Evolutionary conservation across 768 basidiomycete genomes (phyloP), one percentile per base, ranked within the genome.

Genomic region (Boletus edulis): DNA sequence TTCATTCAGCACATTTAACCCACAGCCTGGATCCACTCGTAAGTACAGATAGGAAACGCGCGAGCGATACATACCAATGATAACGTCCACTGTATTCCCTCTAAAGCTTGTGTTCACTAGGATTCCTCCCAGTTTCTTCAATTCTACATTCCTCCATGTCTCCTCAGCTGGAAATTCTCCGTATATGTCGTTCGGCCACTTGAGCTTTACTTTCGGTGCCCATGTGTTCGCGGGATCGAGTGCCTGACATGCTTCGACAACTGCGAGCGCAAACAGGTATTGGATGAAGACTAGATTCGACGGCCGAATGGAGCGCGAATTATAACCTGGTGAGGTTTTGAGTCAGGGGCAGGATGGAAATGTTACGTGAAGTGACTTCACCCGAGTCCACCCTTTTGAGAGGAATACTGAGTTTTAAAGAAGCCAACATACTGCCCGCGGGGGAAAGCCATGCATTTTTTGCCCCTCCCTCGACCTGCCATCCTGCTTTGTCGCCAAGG

Each of bases 131-230:
- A 98, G 74, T 71, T 99, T 98, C 71, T 81, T 86, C 54, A 72
- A 71, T 60, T 83, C 81, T 18, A 73, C 74, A 1, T 39, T 43
- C 18, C 34, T 56, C 34, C 27, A 6, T 6, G 49, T 13, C 5
- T 74, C 75, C 3, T 68, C 75, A 4, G 69, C 73, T 34, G 75
- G 83, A 39, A 78, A 75, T 39, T 84, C 78, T 2, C 85, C 89
- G 63, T 98, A 98, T 5, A 99, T 75, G 62, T 98, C 97, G 64
- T 98, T 98, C 18, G 96, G 97, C 97, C 97, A 98, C 70, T 98
- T 98, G 24, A 98, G 74, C 39, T 85, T 78, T 12, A 97, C 81
- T 14, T 76, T 76, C 3, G 82, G 72, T 13, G 82, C 85, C 48
- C 73, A 76, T 34, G 17, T 22, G 52, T 68, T 22, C 43, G 53